Evolutionary conservation across 2,329 filamentous ascomycete genomes (phyloP).

Genomic region (Fonsecaea monophora): DNA sequence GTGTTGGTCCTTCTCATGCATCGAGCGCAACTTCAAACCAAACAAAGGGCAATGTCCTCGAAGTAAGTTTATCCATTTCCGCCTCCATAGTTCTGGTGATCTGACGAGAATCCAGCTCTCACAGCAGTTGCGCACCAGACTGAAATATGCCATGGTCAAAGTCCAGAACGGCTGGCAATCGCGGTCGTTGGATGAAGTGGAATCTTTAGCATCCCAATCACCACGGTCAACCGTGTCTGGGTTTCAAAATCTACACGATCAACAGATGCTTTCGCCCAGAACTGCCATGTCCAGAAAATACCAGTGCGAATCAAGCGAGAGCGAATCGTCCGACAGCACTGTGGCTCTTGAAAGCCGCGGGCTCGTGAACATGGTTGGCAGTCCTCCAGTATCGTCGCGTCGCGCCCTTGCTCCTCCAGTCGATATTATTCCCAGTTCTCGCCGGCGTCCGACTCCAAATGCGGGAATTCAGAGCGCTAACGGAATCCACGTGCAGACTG

Average conservation of each 20-base stretch:
- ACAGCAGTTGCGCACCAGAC: conserved; percentile 77
- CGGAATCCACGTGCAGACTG: conserved; percentile 20
- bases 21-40: conserved; percentile 31
- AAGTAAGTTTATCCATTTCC: conserved; percentile 22
- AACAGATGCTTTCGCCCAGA: conserved; percentile 60
- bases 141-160: conserved; percentile 94
- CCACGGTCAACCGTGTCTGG: conserved; percentile 64
- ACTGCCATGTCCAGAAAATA: conserved; percentile 44
- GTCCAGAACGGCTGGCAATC: conserved; percentile 89
- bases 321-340: conserved; percentile 40
- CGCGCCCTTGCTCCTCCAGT: conserved; percentile 51
- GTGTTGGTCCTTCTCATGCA: conserved; percentile 27
- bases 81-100: not conserved
- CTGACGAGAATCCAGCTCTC: conserved; percentile 65
- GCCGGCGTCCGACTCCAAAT: conserved; percentile 50
- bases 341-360: conserved; percentile 30
- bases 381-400: conserved; percentile 25
- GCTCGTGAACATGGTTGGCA: conserved; percentile 20
- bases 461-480: conserved; percentile 33
- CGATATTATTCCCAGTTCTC: conserved; percentile 49
- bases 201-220: conserved; percentile 74
- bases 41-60: conserved; percentile 33
- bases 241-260: conserved; percentile 60
- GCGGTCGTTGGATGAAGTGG: conserved; percentile 77
- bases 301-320: conserved; percentile 38